phyloP scores from a whole-genome alignment of 2,329 filamentous ascomycete species.

The Geosmithia flava region DNA sequence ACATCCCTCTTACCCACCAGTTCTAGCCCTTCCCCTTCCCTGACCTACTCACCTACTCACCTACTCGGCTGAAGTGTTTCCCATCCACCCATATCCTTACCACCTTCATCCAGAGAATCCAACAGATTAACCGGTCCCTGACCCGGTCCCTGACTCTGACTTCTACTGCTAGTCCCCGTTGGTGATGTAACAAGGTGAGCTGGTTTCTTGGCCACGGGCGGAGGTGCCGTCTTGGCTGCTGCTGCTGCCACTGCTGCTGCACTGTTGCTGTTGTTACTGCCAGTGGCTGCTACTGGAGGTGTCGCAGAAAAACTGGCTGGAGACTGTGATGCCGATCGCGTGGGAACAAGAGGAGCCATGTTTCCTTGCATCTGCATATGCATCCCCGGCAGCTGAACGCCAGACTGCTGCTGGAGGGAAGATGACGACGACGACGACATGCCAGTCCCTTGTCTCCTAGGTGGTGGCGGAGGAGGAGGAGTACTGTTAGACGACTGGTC shows the following conservation, averaged over 20 bases:
- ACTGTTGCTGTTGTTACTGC: slow-evolving; percentile 21
- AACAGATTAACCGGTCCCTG: slow-evolving; percentile 21
- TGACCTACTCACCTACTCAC: too few relatives aligned
- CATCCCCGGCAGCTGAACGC: not conserved
- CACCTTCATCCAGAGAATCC: slow-evolving; percentile 34
- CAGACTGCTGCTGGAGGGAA: not conserved
- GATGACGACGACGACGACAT: not conserved
- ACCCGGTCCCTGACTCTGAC: not conserved
- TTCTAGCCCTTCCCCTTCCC: too few relatives aligned
- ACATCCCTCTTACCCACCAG: too few relatives aligned
- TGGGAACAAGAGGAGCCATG: not conserved
- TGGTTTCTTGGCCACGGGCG: slow-evolving; percentile 52
- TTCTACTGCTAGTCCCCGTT: slow-evolving; percentile 7
- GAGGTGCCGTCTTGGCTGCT: slow-evolving; percentile 28
- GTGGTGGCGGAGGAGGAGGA: slow-evolving; percentile 30
- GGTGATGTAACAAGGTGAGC: slow-evolving; percentile 29
- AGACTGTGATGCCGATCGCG: not conserved
- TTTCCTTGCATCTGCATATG: not conserved
- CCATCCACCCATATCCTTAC: slow-evolving; percentile 38
- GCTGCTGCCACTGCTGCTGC: slow-evolving; percentile 12
- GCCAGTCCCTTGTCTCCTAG: slow-evolving; percentile 26
- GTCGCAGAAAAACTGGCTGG: not conserved
- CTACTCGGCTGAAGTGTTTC: slow-evolving; percentile 39
- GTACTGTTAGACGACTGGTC: not conserved
- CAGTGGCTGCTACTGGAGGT: slow-evolving; percentile 11